Evolutionary conservation across 371 early-diverging fungal genomes (phyloP), one percentile per base, ranked within the genome.

Genomic region (Mortierella sp.): DNA sequence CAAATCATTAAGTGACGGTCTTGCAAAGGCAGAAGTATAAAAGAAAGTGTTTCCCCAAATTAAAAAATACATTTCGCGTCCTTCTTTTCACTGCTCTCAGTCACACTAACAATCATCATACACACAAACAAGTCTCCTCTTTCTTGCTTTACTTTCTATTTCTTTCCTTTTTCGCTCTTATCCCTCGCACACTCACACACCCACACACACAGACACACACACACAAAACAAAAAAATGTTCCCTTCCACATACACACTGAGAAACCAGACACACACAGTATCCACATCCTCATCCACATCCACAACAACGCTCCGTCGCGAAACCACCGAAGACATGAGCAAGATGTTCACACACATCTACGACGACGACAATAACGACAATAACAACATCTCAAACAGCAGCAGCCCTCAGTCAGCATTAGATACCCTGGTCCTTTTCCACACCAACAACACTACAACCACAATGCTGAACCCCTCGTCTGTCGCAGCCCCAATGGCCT

Each of bases 291-390:
- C 42, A 38, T 38, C 42, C 42, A 38, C 42, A 38, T 16, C 58
- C 65, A 38, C 58, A 19, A 34, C 76, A 16, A 11, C 72, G 5
- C 50, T 82, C 16, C 71, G 38, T 7, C 82, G 79, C 65, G 79
- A 82, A 44, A 72, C 76, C 63, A 82, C 82, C 24, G 79, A 78
- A 28, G 82, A 82, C 10, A 38, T 78, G 26, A 72, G 72, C 75
- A 82, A 82, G 73, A 74, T 75, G 58, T 76, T 73, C 70, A 82
- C 82, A 5, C n/a, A 82, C 82, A 3, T 82, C 57, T 78, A 73
- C 54, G 82, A 82, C 42, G 54, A 19, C n/a, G 79, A 34, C 65
- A 28, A 44, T 76, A 63, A 19, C 79, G 71, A 31, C 76, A 60
- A 31, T 7, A 28, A 5, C 31, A 31, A 60, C 16, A 28, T 24